Evolutionary conservation across 1,139 yeast species (phyloP).

Genomic region (Yamadazyma kanchanaburiensis): DNA sequence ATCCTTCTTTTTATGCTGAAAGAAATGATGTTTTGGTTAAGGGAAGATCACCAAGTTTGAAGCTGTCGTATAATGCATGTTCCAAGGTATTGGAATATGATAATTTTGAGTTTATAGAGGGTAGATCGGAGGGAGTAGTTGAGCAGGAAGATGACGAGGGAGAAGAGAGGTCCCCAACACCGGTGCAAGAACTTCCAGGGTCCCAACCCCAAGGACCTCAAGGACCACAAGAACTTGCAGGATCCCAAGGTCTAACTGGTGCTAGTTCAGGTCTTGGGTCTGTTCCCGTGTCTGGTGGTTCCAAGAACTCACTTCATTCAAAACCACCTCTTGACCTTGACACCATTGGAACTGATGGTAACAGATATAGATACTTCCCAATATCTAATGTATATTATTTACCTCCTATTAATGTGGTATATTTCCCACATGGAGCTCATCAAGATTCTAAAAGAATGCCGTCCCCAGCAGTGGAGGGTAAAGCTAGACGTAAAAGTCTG

Average conservation of each 20-base stretch:
- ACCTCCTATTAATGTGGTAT: slow-evolving; percentile 59
- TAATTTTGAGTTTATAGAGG: slow-evolving; percentile 9
- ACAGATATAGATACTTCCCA: slow-evolving; percentile 51
- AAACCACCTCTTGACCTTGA: slow-evolving; percentile 14
- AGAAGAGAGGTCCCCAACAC: not conserved
- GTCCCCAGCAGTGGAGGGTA: slow-evolving; percentile 12
- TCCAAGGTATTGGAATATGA: slow-evolving; percentile 7
- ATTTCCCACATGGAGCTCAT: slow-evolving; percentile 59
- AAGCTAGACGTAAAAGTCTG: slow-evolving; percentile 21
- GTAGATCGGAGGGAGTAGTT: slow-evolving; percentile 4
- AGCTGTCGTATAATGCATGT: slow-evolving; percentile 19
- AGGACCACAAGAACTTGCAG: not conserved
- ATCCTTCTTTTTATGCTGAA: slow-evolving; percentile 61
- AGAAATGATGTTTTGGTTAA: slow-evolving; percentile 47
- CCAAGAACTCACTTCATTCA: slow-evolving; percentile 9
- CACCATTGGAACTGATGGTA: slow-evolving; percentile 8
- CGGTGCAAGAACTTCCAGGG: not conserved
- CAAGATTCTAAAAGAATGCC: slow-evolving; percentile 21
- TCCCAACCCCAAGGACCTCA: too few relatives aligned
- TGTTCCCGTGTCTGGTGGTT: not conserved
- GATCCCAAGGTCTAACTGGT: not conserved
- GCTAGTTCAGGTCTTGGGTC: not conserved
- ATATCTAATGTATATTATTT: slow-evolving; percentile 53
- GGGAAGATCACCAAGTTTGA: slow-evolving; percentile 21
- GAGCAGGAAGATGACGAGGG: slow-evolving; percentile 3